Evolutionary conservation across 257 asterid species (phyloP).

Genomic region (Solanum peruvianum): DNA sequence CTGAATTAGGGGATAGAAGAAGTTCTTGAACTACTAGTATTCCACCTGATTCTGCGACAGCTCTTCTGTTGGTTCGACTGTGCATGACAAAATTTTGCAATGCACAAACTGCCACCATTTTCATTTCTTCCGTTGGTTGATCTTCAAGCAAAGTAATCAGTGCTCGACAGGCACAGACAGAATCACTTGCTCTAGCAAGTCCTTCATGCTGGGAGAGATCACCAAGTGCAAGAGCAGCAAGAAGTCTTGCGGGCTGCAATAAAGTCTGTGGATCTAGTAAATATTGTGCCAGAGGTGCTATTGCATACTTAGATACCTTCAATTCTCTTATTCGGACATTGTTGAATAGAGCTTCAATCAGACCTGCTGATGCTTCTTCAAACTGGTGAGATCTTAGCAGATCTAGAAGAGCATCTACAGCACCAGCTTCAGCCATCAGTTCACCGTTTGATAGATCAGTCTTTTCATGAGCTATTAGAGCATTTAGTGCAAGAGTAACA

Average conservation of each 20-base stretch:
- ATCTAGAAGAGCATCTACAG: constrained; percentile 67
- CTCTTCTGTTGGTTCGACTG: constrained; percentile 80
- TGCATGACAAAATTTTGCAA: constrained; percentile 74
- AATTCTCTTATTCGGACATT: constrained; percentile 50
- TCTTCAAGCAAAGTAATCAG: constrained; percentile 48
- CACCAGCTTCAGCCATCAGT: constrained; percentile 78
- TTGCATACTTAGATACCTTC: constrained; percentile 69
- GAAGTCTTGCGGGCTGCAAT: constrained; percentile 51
- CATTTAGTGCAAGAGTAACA: constrained; percentile 47
- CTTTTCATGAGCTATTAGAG: constrained; percentile 61
- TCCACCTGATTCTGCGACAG: constrained; percentile 81
- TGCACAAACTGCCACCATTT: constrained; percentile 73
- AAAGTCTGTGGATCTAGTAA: constrained; percentile 76
- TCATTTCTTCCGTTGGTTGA: constrained; percentile 71
- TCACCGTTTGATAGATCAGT: constrained; percentile 48
- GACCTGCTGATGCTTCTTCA: constrained; percentile 63
- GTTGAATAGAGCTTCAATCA: constrained; percentile 64
- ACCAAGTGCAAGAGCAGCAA: constrained; percentile 81
- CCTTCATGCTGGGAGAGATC: constrained; percentile 90
- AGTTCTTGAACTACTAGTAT: constrained; percentile 62
- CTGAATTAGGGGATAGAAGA: constrained; percentile 51
- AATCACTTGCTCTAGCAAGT: constrained; percentile 64
- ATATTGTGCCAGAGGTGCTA: constrained; percentile 81
- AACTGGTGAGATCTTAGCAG: constrained; percentile 72
- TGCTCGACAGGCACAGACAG: constrained; percentile 75